Conservation (phyloP, 768 basidiomycete genomes). For the Boletellus emodensis region DNA sequence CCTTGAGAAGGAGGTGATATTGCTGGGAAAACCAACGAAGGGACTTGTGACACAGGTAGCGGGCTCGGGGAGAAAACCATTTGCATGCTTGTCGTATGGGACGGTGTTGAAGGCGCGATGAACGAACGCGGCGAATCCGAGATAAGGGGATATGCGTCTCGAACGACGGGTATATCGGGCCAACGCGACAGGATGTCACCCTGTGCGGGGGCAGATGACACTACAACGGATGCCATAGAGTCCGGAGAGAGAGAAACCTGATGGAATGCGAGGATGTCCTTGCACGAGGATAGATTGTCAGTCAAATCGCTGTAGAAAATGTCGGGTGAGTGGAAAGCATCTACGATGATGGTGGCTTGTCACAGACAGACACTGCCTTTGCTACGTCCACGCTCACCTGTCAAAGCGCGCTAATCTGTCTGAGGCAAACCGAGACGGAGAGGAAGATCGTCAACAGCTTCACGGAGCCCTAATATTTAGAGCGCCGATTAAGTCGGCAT, state of each 20-base stretch:
- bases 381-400: conserved; percentile 10
- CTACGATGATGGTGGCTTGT: neutral
- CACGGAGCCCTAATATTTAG: conserved; percentile 13
- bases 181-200: neutral
- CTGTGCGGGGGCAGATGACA: conserved; percentile 11
- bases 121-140: conserved; percentile 9
- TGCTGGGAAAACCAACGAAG: conserved; percentile 17
- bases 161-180: neutral
- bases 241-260: conserved; percentile 2
- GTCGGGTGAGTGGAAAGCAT: neutral
- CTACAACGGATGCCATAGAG: neutral
- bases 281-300: conserved; percentile 6
- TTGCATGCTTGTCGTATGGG: conserved; percentile 5
- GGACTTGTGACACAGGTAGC: conserved; percentile 15
- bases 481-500: conserved; percentile 20
- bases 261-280: conserved; percentile 5
- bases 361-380: neutral
- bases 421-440: neutral
- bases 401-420: conserved; percentile 5
- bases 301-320: conserved; percentile 7
- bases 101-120: conserved; percentile 13
- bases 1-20: conserved; percentile 29
- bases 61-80: conserved; percentile 29
- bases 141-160: neutral
- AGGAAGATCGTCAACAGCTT: neutral